Base-by-base conservation (phyloP, 2,329 filamentous ascomycete species). In the Xylaria sp. region DNA sequence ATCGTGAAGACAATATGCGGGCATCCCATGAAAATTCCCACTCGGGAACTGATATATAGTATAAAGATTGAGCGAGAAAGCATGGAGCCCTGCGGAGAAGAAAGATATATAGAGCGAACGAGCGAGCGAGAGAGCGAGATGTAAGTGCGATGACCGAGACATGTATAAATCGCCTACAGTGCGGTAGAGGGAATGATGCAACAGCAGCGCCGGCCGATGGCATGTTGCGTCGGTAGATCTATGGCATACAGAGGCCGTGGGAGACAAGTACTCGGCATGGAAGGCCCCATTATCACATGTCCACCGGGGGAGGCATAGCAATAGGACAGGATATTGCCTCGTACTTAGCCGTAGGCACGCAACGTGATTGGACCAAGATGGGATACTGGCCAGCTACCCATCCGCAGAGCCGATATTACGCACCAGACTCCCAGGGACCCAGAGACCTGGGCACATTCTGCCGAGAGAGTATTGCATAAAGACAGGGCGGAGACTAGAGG, bases 1-100 rank as follows among this genome's bases (percentile, higher is more conserved):
- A 82, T 97, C 92, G 86, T 96, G 91, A 67, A 93, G 85, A 82
- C 86, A 97, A 81, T 93, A 95, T 76, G 86, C 82, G 85, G 92
- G 92, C 93, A 97, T 97, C 84, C 86, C 85, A 86, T 82, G 83
- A 74, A 79, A 77, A 63, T 68, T 73, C 28, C 67, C 74, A 71
- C 71, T 70, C 33, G 64, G 66, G 62, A 65, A 69, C 57, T 67
- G 15, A 62, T 69, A 68, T 57, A 62, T 59, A 65, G 62, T 59
- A 64, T 68, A 48, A 62, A 48, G 51, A 59, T 55, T 58, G 43
- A 63, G 15, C 39, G 59, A 71, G 48, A 66, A 54, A 54, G 60
- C 54, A 68, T 31, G 58, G 62, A 60, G 61, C 62, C 67, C 67
- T 68, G 49, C 41, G 59, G 57, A 64, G 54, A 52, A 51, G 52